These are phyloP conservation scores for Sanghuangporus sanghuang DNA, from an alignment of 1,284 basidiomycete species.

Conservation along the genomic window DNA sequence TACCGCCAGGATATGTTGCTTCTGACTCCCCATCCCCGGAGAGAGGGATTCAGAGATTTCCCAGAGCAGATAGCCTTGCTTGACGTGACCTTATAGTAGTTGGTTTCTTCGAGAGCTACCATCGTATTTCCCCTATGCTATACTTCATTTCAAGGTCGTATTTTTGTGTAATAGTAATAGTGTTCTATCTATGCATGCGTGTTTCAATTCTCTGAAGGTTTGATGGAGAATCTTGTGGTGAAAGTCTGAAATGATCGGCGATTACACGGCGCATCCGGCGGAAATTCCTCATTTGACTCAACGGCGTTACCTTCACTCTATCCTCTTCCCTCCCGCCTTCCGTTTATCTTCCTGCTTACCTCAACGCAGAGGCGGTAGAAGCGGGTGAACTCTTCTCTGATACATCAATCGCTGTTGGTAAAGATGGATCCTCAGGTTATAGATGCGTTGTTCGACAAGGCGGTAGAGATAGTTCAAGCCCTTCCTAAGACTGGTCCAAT, in stretches of 20 bases:
- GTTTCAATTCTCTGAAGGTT: background rate
- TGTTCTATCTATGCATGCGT: background rate
- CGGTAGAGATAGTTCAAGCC: conserved; percentile 89
- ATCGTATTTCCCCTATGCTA: background rate
- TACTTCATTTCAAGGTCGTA: background rate
- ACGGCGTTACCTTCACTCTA: background rate
- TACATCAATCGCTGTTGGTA: background rate
- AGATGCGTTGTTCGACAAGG: conserved; percentile 85
- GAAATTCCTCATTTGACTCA: background rate
- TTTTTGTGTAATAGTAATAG: background rate
- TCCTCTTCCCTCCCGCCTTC: background rate
- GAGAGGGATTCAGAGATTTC: background rate
- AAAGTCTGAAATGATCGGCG: background rate
- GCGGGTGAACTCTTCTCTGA: background rate
- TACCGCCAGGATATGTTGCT: background rate
- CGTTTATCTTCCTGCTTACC: background rate
- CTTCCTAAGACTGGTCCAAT: conserved; percentile 94
- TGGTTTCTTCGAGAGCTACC: background rate
- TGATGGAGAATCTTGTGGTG: background rate
- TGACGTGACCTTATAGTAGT: background rate
- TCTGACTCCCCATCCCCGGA: background rate
- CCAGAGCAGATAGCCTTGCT: background rate
- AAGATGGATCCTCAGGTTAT: conserved; percentile 56
- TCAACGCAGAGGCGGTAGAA: background rate
- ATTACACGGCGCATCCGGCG: background rate